Conservation (phyloP, 345 rosid genomes). For the Microcos paniculata region DNA sequence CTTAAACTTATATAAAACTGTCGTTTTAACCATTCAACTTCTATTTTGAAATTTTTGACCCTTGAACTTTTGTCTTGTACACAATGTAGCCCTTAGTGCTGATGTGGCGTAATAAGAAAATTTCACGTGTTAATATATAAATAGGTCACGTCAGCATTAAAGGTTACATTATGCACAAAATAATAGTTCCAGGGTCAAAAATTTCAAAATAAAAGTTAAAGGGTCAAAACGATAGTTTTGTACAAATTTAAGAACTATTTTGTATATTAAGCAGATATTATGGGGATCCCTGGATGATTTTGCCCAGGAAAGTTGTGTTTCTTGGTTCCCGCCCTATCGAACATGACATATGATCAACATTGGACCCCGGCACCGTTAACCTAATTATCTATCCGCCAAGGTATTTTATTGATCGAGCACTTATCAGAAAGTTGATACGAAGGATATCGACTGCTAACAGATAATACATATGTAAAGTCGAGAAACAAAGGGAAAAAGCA, state of each 20-base stretch:
- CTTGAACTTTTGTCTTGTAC: too few species aligned
- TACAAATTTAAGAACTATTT: too few species aligned
- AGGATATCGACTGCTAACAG: neutral
- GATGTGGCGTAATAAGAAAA: too few species aligned
- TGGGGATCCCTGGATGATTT: conserved; percentile 3
- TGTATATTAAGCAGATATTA: neutral
- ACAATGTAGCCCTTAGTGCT: too few species aligned
- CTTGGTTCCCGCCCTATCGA: conserved; percentile 10
- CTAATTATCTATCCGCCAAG: neutral
- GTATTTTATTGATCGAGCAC: neutral
- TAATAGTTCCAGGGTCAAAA: too few species aligned
- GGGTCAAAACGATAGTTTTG: too few species aligned
- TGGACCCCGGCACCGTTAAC: neutral
- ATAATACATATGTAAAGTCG: neutral
- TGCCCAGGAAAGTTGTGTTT: conserved; percentile 1
- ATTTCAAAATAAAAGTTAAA: too few species aligned
- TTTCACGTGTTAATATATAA: too few species aligned
- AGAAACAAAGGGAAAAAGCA: neutral
- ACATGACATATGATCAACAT: conserved; percentile 9
- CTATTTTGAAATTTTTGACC: too few species aligned
- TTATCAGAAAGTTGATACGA: conserved; percentile 3
- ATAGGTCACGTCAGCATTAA: too few species aligned
- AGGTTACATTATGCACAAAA: too few species aligned
- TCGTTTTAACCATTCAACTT: neutral
- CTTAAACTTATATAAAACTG: too few species aligned